Percentiles rank a stretch among this genome's conserved stretches.
phyloP scores from a whole-genome alignment of 306 rosid species.

The Adenanthera pavonina region DNA sequence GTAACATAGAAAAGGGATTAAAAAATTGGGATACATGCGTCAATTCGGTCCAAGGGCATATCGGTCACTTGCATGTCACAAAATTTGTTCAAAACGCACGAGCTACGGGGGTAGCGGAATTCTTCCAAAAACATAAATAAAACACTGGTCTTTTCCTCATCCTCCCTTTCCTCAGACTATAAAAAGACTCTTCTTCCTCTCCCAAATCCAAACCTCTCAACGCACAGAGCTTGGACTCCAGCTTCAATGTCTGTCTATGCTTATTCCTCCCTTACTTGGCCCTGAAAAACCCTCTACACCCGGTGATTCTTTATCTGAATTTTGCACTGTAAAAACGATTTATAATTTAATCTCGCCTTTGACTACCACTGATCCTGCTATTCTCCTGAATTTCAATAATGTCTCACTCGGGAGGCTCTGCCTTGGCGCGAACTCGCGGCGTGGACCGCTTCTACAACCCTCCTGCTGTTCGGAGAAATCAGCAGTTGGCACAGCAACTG shows the following conservation, averaged over 20 bases:
- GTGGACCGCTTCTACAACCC: conserved; percentile 38
- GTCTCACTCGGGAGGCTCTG: conserved; percentile 45
- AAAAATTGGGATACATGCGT: neutral
- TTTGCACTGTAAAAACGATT: neutral
- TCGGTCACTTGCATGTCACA: neutral
- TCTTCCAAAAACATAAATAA: neutral
- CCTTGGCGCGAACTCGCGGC: conserved; percentile 27
- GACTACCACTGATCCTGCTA: conserved; percentile 20
- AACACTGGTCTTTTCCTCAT: neutral
- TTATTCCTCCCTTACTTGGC: neutral
- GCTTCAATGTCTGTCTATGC: conserved; percentile 1
- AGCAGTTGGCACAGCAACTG: conserved; percentile 21
- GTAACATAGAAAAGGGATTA: neutral
- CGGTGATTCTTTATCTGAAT: neutral
- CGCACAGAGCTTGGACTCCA: neutral
- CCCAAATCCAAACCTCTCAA: neutral
- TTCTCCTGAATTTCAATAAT: conserved; percentile 26
- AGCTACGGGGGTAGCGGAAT: neutral
- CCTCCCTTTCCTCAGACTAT: conserved; percentile 21
- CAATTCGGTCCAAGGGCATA: conserved; percentile 23
- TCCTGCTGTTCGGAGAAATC: conserved; percentile 30
- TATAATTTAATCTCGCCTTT: neutral
- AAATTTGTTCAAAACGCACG: conserved; percentile 23
- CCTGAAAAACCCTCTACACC: neutral
- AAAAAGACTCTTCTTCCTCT: neutral